phyloP scores from a whole-genome alignment of 148 eudicot genomes.

The Rhododendron griersonianum region DNA sequence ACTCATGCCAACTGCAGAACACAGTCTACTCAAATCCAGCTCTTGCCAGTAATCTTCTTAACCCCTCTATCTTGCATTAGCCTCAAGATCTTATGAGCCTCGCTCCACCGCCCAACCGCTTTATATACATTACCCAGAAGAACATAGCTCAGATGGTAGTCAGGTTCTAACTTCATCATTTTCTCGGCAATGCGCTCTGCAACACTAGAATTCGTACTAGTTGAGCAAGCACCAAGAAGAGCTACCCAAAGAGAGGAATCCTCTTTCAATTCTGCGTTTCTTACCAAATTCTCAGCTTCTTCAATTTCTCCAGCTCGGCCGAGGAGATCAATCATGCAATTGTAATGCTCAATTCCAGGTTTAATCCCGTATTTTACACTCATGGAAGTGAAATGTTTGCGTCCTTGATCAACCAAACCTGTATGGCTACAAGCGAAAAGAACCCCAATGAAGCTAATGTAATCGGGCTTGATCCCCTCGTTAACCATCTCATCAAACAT shows the following conservation, averaged over 20 bases:
- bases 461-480: slow-evolving; percentile 55
- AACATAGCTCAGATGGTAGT: slow-evolving; percentile 72
- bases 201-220: slow-evolving; percentile 51
- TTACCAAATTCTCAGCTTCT: slow-evolving; percentile 72
- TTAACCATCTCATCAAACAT: slow-evolving; percentile 54
- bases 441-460: slow-evolving; percentile 65
- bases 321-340: slow-evolving; percentile 79
- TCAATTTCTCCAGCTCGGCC: slow-evolving; percentile 76
- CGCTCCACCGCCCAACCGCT: slow-evolving; percentile 66
- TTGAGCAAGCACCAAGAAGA: slow-evolving; percentile 71
- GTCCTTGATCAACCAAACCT: slow-evolving; percentile 75
- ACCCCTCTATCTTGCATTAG: slow-evolving; percentile 66
- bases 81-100: slow-evolving; percentile 46
- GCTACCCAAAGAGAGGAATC: slow-evolving; percentile 64
- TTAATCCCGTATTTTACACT: slow-evolving; percentile 38
- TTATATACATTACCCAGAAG: slow-evolving; percentile 72
- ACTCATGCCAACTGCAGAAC: background rate
- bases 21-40: slow-evolving; percentile 55
- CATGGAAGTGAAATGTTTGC: slow-evolving; percentile 49
- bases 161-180: slow-evolving; percentile 65
- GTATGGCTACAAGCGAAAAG: slow-evolving; percentile 89
- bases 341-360: slow-evolving; percentile 65
- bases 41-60: slow-evolving; percentile 60
- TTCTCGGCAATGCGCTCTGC: slow-evolving; percentile 71
- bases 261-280: slow-evolving; percentile 36